Conservation (phyloP, 2,329 filamentous ascomycete species). For the Ambrosiella beaveri region DNA sequence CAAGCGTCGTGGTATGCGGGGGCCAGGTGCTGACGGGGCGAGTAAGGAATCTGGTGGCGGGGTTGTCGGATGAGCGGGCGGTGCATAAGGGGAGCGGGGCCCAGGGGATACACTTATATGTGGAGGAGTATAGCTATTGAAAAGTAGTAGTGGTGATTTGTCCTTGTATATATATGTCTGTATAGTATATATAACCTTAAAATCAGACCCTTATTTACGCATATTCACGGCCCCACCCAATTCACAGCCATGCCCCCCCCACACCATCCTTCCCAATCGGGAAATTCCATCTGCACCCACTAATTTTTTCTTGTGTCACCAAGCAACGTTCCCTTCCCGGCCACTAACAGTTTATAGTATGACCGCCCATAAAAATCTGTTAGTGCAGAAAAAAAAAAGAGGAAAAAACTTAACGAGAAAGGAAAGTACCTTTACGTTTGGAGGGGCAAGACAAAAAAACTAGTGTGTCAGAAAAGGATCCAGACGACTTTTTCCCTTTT, state of each 20-base stretch:
- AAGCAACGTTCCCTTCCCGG: background rate
- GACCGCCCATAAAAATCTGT: background rate
- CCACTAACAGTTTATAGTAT: background rate
- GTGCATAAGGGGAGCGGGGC: constrained; percentile 48
- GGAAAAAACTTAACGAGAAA: background rate
- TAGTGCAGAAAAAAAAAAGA: background rate
- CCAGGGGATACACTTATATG: constrained; percentile 43
- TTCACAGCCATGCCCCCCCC: too few species aligned
- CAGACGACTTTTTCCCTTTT: background rate
- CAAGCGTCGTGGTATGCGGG: constrained; percentile 42
- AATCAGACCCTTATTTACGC: too few species aligned
- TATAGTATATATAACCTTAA: background rate
- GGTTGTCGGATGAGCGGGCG: constrained; percentile 40
- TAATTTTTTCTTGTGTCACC: background rate
- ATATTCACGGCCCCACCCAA: too few species aligned
- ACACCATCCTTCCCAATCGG: too few species aligned
- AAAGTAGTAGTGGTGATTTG: background rate
- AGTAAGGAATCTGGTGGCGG: constrained; percentile 37
- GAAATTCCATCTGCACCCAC: too few species aligned
- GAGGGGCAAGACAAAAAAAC: background rate
- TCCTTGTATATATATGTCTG: background rate
- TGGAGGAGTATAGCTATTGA: constrained; percentile 42
- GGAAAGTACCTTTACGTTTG: background rate
- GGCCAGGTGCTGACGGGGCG: constrained; percentile 36
- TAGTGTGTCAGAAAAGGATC: background rate